phyloP scores from a whole-genome alignment of 1,139 yeast genomes.

The Taphrina wiesneri region DNA sequence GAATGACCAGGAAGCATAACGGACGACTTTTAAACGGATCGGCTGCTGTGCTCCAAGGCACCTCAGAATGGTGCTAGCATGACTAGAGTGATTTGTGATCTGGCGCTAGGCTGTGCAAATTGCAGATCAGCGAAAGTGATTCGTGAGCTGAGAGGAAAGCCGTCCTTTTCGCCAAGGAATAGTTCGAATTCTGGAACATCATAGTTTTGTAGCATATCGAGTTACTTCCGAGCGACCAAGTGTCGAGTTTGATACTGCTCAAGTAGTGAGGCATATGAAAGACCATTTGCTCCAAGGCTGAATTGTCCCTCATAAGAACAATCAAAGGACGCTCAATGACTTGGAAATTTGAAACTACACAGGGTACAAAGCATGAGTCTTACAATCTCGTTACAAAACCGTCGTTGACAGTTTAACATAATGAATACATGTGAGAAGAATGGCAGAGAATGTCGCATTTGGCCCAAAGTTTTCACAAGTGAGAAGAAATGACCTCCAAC shows the following conservation, averaged over 20 bases:
- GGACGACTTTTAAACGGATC: background rate
- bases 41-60: background rate
- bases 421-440: no score
- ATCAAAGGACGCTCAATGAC: background rate
- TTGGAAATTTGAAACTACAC: background rate
- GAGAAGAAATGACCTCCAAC: no score
- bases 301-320: background rate
- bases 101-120: background rate
- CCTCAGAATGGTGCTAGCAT: conserved; percentile 7
- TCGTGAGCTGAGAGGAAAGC: background rate
- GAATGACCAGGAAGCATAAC: background rate
- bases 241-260: background rate
- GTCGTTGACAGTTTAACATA: no score
- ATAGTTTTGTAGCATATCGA: background rate
- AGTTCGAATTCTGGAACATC: background rate
- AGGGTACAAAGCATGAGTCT: background rate
- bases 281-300: background rate
- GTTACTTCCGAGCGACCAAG: background rate
- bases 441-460: no score
- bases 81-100: conserved; percentile 1
- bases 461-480: no score
- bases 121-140: conserved; percentile 11
- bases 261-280: background rate
- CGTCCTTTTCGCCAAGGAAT: background rate
- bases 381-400: no score